phyloP scores from a whole-genome alignment of 2,329 filamentous ascomycete genomes.

The Fusarium sp. region DNA sequence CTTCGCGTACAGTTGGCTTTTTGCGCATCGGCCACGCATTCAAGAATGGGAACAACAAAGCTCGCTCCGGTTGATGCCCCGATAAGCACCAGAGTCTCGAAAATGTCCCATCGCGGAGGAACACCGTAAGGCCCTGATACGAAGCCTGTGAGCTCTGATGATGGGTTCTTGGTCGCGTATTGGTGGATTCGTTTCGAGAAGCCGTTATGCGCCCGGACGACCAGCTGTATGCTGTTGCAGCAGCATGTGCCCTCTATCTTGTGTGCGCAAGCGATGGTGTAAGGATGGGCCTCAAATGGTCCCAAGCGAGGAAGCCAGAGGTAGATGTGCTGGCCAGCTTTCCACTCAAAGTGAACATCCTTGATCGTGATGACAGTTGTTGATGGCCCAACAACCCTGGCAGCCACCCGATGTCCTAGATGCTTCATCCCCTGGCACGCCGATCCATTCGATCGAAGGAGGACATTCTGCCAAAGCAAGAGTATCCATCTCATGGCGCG shows the following conservation, averaged over 20 bases:
- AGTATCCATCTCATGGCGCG: conserved; percentile 63
- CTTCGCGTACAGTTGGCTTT: conserved; percentile 61
- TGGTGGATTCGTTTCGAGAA: conserved; percentile 67
- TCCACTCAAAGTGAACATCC: conserved; percentile 69
- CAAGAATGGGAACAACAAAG: conserved; percentile 70
- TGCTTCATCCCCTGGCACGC: conserved; percentile 60
- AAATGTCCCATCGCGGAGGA: conserved; percentile 68
- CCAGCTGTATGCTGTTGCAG: conserved; percentile 70
- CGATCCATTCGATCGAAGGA: conserved; percentile 54
- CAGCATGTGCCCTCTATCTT: conserved; percentile 62
- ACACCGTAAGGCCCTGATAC: conserved; percentile 68
- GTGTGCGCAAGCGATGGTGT: conserved; percentile 70
- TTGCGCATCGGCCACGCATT: conserved; percentile 60
- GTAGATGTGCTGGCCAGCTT: conserved; percentile 70
- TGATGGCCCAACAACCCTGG: conserved; percentile 61
- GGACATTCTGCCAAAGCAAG: conserved; percentile 65
- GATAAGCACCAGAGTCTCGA: conserved; percentile 70
- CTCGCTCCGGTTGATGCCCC: conserved; percentile 74
- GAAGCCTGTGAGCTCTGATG: conserved; percentile 53
- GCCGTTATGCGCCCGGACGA: conserved; percentile 66
- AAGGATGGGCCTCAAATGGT: conserved; percentile 68
- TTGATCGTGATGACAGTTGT: conserved; percentile 71
- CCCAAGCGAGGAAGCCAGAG: conserved; percentile 69
- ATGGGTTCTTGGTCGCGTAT: conserved; percentile 55
- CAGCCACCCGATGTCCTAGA: conserved; percentile 64